A percentile compares a stretch with the other conserved stretches of the same genome.
Evolutionary conservation across 805 yeast genomes (phyloP).

Genomic region (Vanderwaltozyma verrucispora): DNA sequence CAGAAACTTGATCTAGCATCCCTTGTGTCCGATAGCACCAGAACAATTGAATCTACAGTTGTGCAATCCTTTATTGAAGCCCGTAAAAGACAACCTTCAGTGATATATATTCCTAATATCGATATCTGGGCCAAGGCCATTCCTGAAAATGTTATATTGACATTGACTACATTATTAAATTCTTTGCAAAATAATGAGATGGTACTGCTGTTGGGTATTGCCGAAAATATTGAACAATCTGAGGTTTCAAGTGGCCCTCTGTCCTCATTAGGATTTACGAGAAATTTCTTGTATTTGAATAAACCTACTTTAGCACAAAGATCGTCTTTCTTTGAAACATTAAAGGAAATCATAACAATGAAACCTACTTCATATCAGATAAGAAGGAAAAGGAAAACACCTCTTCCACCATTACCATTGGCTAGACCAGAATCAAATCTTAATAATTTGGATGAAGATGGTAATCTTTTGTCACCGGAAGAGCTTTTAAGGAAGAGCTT

Average conservation of each 20-base stretch:
- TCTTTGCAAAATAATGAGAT: conserved; percentile 62
- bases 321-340: conserved; percentile 41
- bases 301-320: conserved; percentile 44
- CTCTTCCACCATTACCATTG: conserved; percentile 32
- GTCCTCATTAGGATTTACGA: conserved; percentile 22
- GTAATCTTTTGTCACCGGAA: conserved; percentile 26
- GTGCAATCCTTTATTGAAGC: conserved; percentile 84
- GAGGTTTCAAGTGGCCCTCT: conserved; percentile 28
- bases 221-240: conserved; percentile 39
- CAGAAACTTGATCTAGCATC: conserved; percentile 77
- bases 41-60: conserved; percentile 73
- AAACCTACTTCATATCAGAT: conserved; percentile 68
- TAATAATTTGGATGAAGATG: conserved; percentile 15
- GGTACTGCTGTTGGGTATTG: conserved; percentile 62
- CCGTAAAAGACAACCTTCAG: conserved; percentile 78
- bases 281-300: conserved; percentile 37
- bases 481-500: conserved; percentile 33
- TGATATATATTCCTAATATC: conserved; percentile 71
- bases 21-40: conserved; percentile 64
- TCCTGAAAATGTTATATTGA: conserved; percentile 58
- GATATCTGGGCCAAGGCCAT: conserved; percentile 66
- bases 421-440: conserved; percentile 19
- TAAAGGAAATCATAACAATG: conserved; percentile 47
- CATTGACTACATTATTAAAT: conserved; percentile 59
- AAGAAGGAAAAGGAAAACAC: conserved; percentile 36